Evolutionary conservation across 495 filamentous ascomycete species (phyloP).

Genomic region (Penicillium bovifimosum): DNA sequence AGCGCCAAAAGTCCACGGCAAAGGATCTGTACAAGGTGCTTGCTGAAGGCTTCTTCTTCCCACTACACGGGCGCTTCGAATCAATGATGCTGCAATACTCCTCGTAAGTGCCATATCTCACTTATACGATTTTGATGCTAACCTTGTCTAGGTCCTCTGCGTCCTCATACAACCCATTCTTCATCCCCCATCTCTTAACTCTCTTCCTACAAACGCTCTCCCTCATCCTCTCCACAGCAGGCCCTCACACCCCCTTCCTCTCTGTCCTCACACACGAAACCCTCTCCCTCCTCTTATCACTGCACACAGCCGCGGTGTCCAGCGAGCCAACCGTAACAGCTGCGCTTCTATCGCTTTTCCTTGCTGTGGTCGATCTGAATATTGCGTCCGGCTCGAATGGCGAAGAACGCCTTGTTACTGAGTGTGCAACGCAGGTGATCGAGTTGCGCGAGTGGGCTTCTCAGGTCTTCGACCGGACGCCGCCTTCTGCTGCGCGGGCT

Average conservation of each 20-base stretch:
- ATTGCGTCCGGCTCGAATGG: conserved; percentile 48
- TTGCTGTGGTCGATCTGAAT: conserved; percentile 83
- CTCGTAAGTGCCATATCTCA: conserved; percentile 25
- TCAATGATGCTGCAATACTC: conserved; percentile 41
- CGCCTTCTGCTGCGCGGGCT: conserved; percentile 17
- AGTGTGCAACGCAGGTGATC: conserved; percentile 35
- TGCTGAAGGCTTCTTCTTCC: conserved; percentile 77
- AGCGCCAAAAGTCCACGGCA: conserved; percentile 49
- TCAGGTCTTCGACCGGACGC: conserved; percentile 56
- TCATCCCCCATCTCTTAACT: conserved; percentile 41
- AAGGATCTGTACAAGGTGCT: conserved; percentile 75
- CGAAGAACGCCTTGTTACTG: conserved; percentile 61
- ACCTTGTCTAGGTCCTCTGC: conserved; percentile 28
- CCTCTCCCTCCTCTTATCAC: conserved; percentile 39
- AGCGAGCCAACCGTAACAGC: conserved; percentile 61
- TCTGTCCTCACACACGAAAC: conserved; percentile 42
- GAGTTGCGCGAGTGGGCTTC: conserved; percentile 45
- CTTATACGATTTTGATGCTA: neutral
- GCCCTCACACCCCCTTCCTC: conserved; percentile 42
- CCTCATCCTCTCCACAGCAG: conserved; percentile 45
- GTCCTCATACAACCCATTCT: conserved; percentile 36
- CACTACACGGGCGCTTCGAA: conserved; percentile 49
- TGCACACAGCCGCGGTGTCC: conserved; percentile 39
- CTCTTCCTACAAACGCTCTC: conserved; percentile 50
- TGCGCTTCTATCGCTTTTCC: conserved; percentile 69